Percentiles rank a stretch among this genome's conserved stretches.
Evolutionary conservation across 495 filamentous ascomycete species (phyloP).

Genomic region (Aspergillus heteromorphus): DNA sequence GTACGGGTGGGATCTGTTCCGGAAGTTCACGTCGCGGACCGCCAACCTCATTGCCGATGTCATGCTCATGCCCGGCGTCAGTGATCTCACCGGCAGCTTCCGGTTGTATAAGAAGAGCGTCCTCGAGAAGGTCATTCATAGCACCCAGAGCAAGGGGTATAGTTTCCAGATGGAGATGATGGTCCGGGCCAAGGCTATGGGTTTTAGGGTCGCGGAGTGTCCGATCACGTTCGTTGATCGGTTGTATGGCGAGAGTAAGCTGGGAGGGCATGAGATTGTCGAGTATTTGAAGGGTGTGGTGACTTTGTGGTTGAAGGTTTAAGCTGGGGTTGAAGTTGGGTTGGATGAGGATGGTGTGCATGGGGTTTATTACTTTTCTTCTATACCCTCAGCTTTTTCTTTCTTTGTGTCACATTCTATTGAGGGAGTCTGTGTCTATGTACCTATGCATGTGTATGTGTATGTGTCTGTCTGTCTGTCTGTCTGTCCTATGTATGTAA

Average conservation of each 20-base stretch:
- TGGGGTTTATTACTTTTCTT: neutral
- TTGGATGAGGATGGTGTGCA: neutral
- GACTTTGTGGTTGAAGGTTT: conserved; percentile 84
- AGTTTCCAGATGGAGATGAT: conserved; percentile 99
- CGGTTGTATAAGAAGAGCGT: conserved; percentile 88
- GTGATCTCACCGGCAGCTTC: conserved; percentile 92
- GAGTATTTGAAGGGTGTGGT: conserved; percentile 94
- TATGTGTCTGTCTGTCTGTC: too few relatives aligned
- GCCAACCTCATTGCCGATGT: conserved; percentile 97
- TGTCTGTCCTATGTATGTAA: too few relatives aligned
- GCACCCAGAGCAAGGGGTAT: conserved; percentile 91
- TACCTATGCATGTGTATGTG: neutral
- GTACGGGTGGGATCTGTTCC: conserved; percentile 95
- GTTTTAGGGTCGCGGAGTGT: conserved; percentile 83
- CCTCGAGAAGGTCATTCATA: conserved; percentile 77
- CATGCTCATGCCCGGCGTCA: conserved; percentile 89
- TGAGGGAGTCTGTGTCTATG: neutral
- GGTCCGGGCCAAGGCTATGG: conserved; percentile 90
- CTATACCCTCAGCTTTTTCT: conserved; percentile 14
- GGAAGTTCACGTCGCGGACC: conserved; percentile 82
- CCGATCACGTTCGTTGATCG: conserved; percentile 96
- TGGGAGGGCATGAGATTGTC: conserved; percentile 94
- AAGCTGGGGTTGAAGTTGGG: conserved; percentile 30
- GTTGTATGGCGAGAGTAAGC: conserved; percentile 90
- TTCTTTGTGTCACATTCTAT: conserved; percentile 5